Conservation (phyloP, 306 rosid genomes). For the Canavalia ensiformis region DNA sequence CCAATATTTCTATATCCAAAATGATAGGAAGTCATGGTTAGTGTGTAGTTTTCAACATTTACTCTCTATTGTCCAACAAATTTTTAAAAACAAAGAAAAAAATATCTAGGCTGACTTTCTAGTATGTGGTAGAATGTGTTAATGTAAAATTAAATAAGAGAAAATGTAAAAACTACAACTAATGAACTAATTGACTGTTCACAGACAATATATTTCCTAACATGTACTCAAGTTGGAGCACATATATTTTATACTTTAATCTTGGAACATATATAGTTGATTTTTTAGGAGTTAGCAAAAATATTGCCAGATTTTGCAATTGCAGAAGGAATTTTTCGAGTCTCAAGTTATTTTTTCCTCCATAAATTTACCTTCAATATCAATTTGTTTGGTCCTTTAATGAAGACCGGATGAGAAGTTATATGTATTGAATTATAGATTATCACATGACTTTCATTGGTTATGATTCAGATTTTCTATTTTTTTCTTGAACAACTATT, state of each 20-base stretch:
- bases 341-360: not conserved
- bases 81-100: not conserved
- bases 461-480: not conserved
- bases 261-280: not conserved
- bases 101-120: not conserved
- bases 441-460: not conserved
- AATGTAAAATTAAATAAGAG: not conserved
- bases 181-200: not conserved
- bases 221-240: not conserved
- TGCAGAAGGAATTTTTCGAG: not conserved
- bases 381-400: not conserved
- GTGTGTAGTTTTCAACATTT: not conserved
- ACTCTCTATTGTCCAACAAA: not conserved
- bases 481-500: not conserved
- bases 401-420: not conserved
- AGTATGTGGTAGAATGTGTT: not conserved
- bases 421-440: not conserved
- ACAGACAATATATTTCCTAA: not conserved
- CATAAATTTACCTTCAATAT: not conserved
- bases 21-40: not conserved
- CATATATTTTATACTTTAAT: not conserved
- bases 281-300: not conserved
- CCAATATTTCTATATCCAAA: not conserved
- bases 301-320: not conserved
- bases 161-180: not conserved